Percentiles rank a stretch among this genome's conserved stretches.
phyloP scores from a whole-genome alignment of 108 stramenopile genomes.

The Schizochytrium sp. region DNA sequence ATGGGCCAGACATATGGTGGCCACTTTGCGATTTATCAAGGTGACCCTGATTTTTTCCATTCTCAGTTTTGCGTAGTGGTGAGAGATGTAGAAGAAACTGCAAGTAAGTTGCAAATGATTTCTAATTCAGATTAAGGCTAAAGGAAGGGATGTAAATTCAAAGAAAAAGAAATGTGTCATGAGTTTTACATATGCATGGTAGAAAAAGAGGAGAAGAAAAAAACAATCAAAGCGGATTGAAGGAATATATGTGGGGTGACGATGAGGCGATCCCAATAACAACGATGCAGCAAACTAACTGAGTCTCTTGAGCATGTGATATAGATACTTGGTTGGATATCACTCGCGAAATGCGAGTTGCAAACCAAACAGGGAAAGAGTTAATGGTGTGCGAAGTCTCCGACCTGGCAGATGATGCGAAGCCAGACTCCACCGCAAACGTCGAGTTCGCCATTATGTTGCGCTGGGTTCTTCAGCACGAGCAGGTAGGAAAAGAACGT shows the following conservation, averaged over 20 bases:
- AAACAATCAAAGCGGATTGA: too few relatives aligned
- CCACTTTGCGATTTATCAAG: conserved; percentile 40
- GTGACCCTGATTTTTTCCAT: conserved; percentile 48
- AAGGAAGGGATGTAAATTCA: too few relatives aligned
- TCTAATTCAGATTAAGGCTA: too few relatives aligned
- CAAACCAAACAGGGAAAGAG: conserved; percentile 57
- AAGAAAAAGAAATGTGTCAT: too few relatives aligned
- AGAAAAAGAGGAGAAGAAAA: too few relatives aligned
- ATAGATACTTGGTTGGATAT: conserved; percentile 32
- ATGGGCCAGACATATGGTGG: conserved; percentile 43
- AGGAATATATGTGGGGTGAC: too few relatives aligned
- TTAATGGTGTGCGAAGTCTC: conserved; percentile 41
- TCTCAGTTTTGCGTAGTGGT: conserved; percentile 41
- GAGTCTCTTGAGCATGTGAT: too few relatives aligned
- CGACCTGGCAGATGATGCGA: not conserved
- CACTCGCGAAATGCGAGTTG: conserved; percentile 57
- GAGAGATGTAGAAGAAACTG: not conserved
- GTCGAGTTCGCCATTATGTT: conserved; percentile 54
- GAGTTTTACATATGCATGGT: too few relatives aligned
- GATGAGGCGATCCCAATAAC: too few relatives aligned
- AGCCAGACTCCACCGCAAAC: not conserved
- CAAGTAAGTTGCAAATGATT: not conserved
- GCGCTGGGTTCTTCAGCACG: conserved; percentile 55
- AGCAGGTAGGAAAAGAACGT: conserved; percentile 52
- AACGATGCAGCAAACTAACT: too few relatives aligned